These are phyloP conservation scores for Acacia pycnantha DNA, from an alignment of 331 rosid genomes.

Conservation along the genomic window DNA sequence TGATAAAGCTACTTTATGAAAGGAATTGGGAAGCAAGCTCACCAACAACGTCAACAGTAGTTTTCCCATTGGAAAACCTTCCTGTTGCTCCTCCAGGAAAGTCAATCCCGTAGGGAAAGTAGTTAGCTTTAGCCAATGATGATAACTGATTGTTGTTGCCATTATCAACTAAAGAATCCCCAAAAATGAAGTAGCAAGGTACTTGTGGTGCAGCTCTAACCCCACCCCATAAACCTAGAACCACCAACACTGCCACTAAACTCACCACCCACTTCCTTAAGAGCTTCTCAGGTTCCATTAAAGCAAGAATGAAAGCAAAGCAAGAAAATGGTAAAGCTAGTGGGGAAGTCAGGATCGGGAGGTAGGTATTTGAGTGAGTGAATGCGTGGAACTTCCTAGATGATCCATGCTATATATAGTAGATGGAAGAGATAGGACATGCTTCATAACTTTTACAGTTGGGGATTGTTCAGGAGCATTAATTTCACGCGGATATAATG, in stretches of 20 bases:
- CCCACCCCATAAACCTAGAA: slow-evolving; percentile 28
- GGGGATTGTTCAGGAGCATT: slow-evolving; percentile 60
- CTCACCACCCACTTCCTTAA: slow-evolving; percentile 14
- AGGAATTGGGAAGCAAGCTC: slow-evolving; percentile 3
- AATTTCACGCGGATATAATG: slow-evolving; percentile 76
- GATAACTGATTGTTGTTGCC: slow-evolving; percentile 57
- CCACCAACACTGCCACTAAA: slow-evolving; percentile 20
- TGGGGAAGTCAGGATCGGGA: background rate
- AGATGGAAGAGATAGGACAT: background rate
- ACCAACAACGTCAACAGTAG: slow-evolving; percentile 66
- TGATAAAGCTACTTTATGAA: background rate
- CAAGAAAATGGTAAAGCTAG: background rate
- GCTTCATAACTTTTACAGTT: slow-evolving; percentile 42
- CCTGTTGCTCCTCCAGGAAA: slow-evolving; percentile 65
- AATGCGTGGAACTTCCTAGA: slow-evolving; percentile 30
- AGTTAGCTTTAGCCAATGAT: slow-evolving; percentile 62
- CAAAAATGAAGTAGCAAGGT: slow-evolving; percentile 76
- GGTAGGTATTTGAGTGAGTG: slow-evolving; percentile 8
- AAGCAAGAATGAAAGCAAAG: slow-evolving; percentile 20
- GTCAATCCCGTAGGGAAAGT: slow-evolving; percentile 72
- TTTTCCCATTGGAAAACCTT: slow-evolving; percentile 62
- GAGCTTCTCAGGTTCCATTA: slow-evolving; percentile 32
- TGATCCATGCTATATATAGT: slow-evolving; percentile 36
- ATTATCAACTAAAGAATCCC: slow-evolving; percentile 74
- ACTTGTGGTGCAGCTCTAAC: slow-evolving; percentile 57